Base-by-base conservation (phyloP, 306 rosid genomes). In the Chamaecrista fasciculata region DNA sequence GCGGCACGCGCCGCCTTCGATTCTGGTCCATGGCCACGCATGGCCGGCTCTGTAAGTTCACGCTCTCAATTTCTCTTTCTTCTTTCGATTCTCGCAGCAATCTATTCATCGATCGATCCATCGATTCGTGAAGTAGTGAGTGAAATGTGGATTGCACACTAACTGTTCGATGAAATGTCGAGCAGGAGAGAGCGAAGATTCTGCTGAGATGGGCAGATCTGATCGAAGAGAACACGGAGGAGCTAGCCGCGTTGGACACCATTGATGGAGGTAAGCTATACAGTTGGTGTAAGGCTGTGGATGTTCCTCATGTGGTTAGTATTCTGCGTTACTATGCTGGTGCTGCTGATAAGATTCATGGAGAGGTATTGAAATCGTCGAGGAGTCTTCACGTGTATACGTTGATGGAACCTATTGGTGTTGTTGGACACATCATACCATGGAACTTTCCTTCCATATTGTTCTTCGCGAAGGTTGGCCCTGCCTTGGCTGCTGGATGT, bases 21-120 rank as follows among this genome's bases (percentile, higher is more conserved):
- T 78, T 59, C 58, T 49, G 98, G 98, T 64, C 86, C 96, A 43
- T 90, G 98, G 97, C 98, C 98, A 12, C 94, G 97, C 48, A 71
- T 90, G 79, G 24, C 87, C 3, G 98, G 92, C 69, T 78, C 74
- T 28, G 97, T 94, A 85, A 7, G 97, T 82, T 34, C 19, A 26
- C 2, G 16, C 37, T 48, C 43, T 58, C 50, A 6, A 11, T 9
- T 11, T 14, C 26, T 62, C 40, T 16, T n/a, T 43, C 12, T 29
- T 59, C 47, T 25, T 6, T 25, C 9, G 11, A 42, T n/a, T 44
- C 50, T 44, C 50, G 6, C 50, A 14, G 15, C 18, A 43, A 43
- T 6, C 48, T 12, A 16, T n/a, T n/a, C n/a, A n/a, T n/a, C n/a
- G n/a, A n/a, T n/a, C n/a, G n/a, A n/a, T n/a, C n/a, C n/a, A n/a